A percentile compares a stretch with the other conserved stretches of the same genome.
phyloP scores from a whole-genome alignment of 2,329 filamentous ascomycete genomes.

The Raffaelea ambrosiae region DNA sequence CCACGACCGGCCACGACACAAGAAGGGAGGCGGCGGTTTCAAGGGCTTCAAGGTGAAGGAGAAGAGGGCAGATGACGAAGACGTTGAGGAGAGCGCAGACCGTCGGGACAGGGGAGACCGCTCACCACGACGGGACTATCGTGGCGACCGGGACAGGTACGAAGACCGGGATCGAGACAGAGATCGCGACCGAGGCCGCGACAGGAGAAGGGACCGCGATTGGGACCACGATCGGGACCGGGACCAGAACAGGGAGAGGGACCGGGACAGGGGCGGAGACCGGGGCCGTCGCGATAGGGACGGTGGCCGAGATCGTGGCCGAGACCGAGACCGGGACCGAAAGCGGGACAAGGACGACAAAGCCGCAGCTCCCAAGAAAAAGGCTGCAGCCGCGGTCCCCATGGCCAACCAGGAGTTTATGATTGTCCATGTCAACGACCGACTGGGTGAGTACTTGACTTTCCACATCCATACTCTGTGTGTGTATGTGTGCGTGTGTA shows the following conservation, averaged over 20 bases:
- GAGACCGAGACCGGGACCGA: slow-evolving; percentile 20
- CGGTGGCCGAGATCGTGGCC: slow-evolving; percentile 6
- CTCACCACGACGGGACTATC: background rate
- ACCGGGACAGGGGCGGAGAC: slow-evolving; percentile 25
- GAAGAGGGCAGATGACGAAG: slow-evolving; percentile 36
- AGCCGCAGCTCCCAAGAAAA: slow-evolving; percentile 42
- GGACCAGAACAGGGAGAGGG: slow-evolving; percentile 9
- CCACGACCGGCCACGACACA: slow-evolving; percentile 17
- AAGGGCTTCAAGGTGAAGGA: slow-evolving; percentile 52
- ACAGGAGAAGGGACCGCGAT: slow-evolving; percentile 21
- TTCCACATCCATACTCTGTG: no score
- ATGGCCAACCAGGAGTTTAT: slow-evolving; percentile 34
- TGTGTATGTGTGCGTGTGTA: no score
- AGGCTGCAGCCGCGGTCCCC: background rate
- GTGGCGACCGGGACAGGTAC: slow-evolving; percentile 1
- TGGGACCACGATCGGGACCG: background rate
- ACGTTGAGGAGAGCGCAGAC: slow-evolving; percentile 25
- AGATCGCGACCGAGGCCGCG: background rate
- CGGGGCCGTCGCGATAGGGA: slow-evolving; percentile 11
- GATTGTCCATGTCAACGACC: slow-evolving; percentile 93
- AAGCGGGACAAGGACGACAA: slow-evolving; percentile 4
- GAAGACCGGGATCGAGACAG: background rate
- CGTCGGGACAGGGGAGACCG: background rate
- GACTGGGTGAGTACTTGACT: slow-evolving; percentile 44
- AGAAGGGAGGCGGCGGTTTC: slow-evolving; percentile 19